Percentiles rank a stretch among this genome's conserved stretches.
Evolutionary conservation across 805 yeast genomes (phyloP).

Genomic region (Debaryomyces hansenii): DNA sequence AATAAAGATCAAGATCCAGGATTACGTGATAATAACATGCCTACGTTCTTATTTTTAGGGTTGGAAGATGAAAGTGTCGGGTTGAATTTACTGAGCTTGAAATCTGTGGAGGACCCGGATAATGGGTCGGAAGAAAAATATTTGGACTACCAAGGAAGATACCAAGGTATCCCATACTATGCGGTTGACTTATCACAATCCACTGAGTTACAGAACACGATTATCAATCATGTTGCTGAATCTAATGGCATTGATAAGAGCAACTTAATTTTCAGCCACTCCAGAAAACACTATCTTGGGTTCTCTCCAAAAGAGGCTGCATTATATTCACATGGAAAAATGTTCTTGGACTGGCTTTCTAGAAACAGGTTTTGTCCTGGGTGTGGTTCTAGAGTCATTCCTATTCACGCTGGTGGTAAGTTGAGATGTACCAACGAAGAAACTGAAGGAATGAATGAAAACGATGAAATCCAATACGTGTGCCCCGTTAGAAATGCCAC

Average conservation of each 20-base stretch:
- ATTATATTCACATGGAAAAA: conserved; percentile 75
- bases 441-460: conserved; percentile 7
- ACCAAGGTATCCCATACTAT: conserved; percentile 63
- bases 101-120: conserved; percentile 21
- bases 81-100: conserved; percentile 27
- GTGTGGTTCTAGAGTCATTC: conserved; percentile 67
- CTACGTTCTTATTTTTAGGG: conserved; percentile 45
- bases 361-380: conserved; percentile 81
- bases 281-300: conserved; percentile 37
- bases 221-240: conserved; percentile 23
- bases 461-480: conserved; percentile 14
- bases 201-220: conserved; percentile 38
- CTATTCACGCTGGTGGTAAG: conserved; percentile 70
- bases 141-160: conserved; percentile 46
- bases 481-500: conserved; percentile 39
- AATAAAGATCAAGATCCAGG: conserved; percentile 38
- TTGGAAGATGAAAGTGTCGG: conserved; percentile 47
- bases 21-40: conserved; percentile 36
- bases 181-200: conserved; percentile 58
- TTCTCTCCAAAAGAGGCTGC: conserved; percentile 53
- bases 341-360: conserved; percentile 81
- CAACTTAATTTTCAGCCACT: conserved; percentile 28
- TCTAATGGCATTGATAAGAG: conserved; percentile 11
- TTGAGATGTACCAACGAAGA: conserved; percentile 43
- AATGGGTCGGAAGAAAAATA: conserved; percentile 24